Evolutionary conservation across 2,329 filamentous ascomycete genomes (phyloP).

Genomic region (Aspergillus nomiae): DNA sequence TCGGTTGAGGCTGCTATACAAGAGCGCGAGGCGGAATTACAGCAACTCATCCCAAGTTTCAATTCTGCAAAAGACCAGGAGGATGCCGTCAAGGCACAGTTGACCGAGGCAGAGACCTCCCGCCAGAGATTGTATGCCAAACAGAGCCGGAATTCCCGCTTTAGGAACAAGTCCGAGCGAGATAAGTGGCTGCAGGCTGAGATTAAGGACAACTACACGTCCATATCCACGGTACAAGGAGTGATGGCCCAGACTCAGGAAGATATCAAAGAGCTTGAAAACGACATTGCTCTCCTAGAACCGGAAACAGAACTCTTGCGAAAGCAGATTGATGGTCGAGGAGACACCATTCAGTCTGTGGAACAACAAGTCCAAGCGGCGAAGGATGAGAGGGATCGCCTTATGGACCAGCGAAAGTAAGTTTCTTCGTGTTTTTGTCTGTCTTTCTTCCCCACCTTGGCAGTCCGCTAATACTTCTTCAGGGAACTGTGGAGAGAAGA

Average conservation of each 20-base stretch:
- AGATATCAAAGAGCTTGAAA: constrained; percentile 72
- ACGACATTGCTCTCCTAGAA: constrained; percentile 71
- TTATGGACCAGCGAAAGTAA: constrained; percentile 81
- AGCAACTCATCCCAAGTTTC: constrained; percentile 74
- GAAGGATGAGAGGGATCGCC: constrained; percentile 73
- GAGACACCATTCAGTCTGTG: constrained; percentile 70
- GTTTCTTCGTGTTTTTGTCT: constrained; percentile 13
- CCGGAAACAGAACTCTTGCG: constrained; percentile 70
- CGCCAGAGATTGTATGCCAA: constrained; percentile 85
- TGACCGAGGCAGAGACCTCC: constrained; percentile 74
- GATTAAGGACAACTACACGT: constrained; percentile 75
- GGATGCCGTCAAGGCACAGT: constrained; percentile 66
- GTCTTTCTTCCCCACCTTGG: neutral
- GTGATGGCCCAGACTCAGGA: constrained; percentile 83
- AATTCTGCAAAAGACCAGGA: constrained; percentile 74
- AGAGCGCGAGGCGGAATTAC: constrained; percentile 74
- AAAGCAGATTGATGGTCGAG: constrained; percentile 75
- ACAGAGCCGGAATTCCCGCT: constrained; percentile 84
- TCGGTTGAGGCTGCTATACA: constrained; percentile 73
- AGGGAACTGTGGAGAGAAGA: constrained; percentile 80
- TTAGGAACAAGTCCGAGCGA: constrained; percentile 83
- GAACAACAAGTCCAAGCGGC: constrained; percentile 74
- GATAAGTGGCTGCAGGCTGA: constrained; percentile 80
- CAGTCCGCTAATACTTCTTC: constrained; percentile 14
- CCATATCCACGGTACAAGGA: constrained; percentile 77